Conservation (phyloP, 2,329 filamentous ascomycete genomes). For the Venturiaceae sp. region DNA sequence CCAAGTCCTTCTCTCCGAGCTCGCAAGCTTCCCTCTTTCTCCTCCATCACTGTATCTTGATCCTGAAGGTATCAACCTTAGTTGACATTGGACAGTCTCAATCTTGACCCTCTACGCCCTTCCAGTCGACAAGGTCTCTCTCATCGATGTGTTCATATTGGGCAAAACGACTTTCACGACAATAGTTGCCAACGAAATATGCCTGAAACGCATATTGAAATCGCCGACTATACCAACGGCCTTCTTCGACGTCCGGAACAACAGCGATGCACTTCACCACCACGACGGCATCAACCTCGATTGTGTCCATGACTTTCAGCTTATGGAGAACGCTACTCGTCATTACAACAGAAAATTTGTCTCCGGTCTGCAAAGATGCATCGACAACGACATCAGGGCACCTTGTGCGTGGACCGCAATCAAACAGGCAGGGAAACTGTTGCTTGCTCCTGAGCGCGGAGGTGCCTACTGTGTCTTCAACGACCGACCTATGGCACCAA, state of each 20-base stretch:
- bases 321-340: slow-evolving; percentile 42
- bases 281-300: slow-evolving; percentile 34
- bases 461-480: slow-evolving; percentile 40
- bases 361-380: slow-evolving; percentile 29
- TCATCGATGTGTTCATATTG: slow-evolving; percentile 37
- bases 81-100: slow-evolving; percentile 33
- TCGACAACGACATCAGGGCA: slow-evolving; percentile 21
- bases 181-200: slow-evolving; percentile 11
- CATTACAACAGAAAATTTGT: slow-evolving; percentile 15
- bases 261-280: slow-evolving; percentile 44
- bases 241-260: slow-evolving; percentile 51
- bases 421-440: slow-evolving; percentile 27
- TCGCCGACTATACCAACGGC: slow-evolving; percentile 34
- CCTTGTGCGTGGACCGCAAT: slow-evolving; percentile 1
- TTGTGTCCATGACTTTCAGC: slow-evolving; percentile 43
- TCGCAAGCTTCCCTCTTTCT: too few relatives aligned
- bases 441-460: slow-evolving; percentile 34
- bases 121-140: slow-evolving; percentile 22
- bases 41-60: slow-evolving; percentile 33
- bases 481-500: slow-evolving; percentile 29
- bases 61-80: slow-evolving; percentile 37
- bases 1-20: too few relatives aligned
- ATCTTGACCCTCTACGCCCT: slow-evolving; percentile 32
- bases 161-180: slow-evolving; percentile 29
- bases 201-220: slow-evolving; percentile 35